Percentiles rank a stretch among this genome's conserved stretches.
These are phyloP conservation scores for Diatrype stigma DNA, from an alignment of 2,329 filamentous ascomycete genomes.

Conservation along the genomic window DNA sequence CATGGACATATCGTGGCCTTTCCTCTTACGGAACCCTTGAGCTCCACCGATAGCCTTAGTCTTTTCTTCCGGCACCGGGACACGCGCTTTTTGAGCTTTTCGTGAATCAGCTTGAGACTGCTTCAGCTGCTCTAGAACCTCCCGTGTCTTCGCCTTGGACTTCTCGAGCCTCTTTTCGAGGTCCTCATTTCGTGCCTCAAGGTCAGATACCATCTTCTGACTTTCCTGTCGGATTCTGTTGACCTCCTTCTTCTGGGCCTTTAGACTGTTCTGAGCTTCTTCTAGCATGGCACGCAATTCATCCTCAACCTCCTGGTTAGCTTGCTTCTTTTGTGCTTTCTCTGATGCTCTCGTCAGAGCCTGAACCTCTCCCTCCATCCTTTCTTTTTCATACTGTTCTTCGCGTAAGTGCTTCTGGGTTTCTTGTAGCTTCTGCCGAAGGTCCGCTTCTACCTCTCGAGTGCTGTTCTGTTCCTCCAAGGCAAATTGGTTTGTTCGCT, in stretches of 20 bases:
- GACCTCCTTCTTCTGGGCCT: conserved; percentile 40
- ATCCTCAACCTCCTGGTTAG: conserved; percentile 14
- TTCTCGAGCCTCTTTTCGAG: conserved; percentile 68
- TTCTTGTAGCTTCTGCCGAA: conserved; percentile 29
- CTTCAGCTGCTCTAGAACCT: conserved; percentile 69
- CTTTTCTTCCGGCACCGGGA: conserved; percentile 27
- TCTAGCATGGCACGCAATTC: conserved; percentile 28
- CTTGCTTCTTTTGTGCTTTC: conserved; percentile 23
- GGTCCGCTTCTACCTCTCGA: conserved; percentile 26
- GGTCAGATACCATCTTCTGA: conserved; percentile 55
- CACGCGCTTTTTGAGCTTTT: conserved; percentile 34
- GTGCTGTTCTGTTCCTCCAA: conserved; percentile 27
- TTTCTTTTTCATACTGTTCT: conserved; percentile 27
- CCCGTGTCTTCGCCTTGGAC: conserved; percentile 64
- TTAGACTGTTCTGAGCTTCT: conserved; percentile 26
- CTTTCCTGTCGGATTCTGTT: conserved; percentile 41
- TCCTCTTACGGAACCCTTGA: conserved; percentile 41
- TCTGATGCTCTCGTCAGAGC: conserved; percentile 24
- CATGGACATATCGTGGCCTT: conserved; percentile 39
- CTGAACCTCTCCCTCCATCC: conserved; percentile 31
- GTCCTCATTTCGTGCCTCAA: conserved; percentile 57
- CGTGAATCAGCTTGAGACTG: conserved; percentile 46
- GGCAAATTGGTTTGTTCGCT: conserved; percentile 23
- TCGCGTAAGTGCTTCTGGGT: conserved; percentile 24
- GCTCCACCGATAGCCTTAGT: conserved; percentile 29